Conservation (phyloP, 768 basidiomycete species). For the Tulasnella sp. region DNA sequence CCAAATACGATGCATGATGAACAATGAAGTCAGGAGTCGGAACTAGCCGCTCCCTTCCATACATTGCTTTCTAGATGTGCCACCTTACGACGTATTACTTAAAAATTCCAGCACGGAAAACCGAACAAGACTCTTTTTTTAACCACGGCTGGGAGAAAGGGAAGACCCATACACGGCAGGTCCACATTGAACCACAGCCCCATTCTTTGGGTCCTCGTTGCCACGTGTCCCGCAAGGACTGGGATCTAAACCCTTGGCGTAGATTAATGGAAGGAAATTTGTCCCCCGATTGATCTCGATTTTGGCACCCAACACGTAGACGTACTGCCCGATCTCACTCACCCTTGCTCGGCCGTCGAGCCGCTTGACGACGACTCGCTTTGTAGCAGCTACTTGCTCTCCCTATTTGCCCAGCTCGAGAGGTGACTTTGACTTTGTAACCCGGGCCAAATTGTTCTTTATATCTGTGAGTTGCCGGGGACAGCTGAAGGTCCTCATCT, state of each 20-base stretch:
- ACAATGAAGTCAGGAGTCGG: neutral
- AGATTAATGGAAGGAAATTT: neutral
- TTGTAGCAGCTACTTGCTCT: neutral
- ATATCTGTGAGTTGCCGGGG: neutral
- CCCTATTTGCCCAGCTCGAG: neutral
- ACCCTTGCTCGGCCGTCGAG: neutral
- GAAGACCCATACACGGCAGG: neutral
- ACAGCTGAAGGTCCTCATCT: neutral
- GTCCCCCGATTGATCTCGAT: neutral
- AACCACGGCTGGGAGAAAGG: neutral
- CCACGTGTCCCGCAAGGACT: neutral
- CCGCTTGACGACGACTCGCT: neutral
- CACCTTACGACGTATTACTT: neutral
- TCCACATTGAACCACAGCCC: neutral
- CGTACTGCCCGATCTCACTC: no score
- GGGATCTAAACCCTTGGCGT: neutral
- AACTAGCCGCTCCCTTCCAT: neutral
- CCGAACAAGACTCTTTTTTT: neutral
- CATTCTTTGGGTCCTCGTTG: neutral
- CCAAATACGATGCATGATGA: neutral
- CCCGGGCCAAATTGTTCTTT: neutral
- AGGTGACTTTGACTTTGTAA: neutral
- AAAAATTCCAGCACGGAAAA: neutral
- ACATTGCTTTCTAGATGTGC: neutral
- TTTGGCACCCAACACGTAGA: no score